Conservation (phyloP, 306 rosid species). For the Cicer cuneatum region DNA sequence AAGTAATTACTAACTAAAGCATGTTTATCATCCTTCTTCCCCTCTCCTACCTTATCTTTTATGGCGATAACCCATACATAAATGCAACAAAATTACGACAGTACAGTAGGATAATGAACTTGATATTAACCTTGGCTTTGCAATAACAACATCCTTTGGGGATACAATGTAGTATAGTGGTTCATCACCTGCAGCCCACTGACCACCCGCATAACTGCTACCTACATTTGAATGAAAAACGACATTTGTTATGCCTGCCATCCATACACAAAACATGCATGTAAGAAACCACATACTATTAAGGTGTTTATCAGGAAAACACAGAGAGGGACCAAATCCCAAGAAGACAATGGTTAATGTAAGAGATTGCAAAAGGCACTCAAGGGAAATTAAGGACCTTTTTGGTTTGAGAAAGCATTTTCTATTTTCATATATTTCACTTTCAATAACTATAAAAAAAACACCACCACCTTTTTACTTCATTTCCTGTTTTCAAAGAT, state of each 20-base stretch:
- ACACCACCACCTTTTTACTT: neutral
- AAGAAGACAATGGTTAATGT: constrained; percentile 13
- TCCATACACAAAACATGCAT: constrained; percentile 36
- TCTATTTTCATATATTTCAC: neutral
- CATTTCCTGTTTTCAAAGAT: constrained; percentile 1
- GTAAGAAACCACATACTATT: constrained; percentile 24
- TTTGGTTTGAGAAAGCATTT: constrained; percentile 8
- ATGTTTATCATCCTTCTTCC: constrained; percentile 2
- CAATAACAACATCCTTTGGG: constrained; percentile 96
- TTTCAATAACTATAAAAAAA: constrained; percentile 1
- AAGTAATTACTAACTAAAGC: neutral
- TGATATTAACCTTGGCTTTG: constrained; percentile 86
- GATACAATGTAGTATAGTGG: constrained; percentile 95
- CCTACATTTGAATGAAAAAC: constrained; percentile 65
- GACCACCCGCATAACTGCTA: constrained; percentile 99
- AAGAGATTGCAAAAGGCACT: neutral
- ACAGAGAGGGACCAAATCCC: neutral
- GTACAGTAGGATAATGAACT: constrained; percentile 24
- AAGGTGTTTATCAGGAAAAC: constrained; percentile 29
- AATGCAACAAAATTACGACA: constrained; percentile 19
- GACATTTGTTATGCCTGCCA: constrained; percentile 38
- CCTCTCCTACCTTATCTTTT: neutral
- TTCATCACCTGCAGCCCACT: constrained; percentile 99
- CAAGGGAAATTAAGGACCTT: constrained; percentile 13
- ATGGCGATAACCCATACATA: constrained; percentile 1